phyloP scores from a whole-genome alignment of 2,329 filamentous ascomycete species.

The Colletotrichum kahawae region DNA sequence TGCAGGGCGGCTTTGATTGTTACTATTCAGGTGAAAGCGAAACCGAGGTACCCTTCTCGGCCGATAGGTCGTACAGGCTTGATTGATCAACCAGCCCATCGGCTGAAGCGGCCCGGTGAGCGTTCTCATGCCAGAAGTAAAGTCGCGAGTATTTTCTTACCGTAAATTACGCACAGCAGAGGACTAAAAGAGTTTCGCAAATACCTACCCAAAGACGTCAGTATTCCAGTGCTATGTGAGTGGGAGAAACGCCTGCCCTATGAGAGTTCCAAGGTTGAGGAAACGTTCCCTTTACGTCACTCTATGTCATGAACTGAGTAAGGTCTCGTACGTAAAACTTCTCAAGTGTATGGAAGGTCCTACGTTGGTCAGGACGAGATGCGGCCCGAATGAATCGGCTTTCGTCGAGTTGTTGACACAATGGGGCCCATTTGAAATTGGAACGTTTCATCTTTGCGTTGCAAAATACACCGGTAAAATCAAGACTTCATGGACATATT shows the following conservation, averaged over 20 bases:
- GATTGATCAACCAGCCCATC: background rate
- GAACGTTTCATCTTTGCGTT: background rate
- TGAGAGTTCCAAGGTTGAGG: background rate
- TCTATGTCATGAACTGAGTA: background rate
- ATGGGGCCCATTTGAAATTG: background rate
- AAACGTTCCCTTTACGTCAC: background rate
- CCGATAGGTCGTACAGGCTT: background rate
- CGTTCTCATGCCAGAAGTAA: background rate
- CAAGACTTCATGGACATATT: background rate
- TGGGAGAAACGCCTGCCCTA: background rate
- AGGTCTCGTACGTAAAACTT: background rate
- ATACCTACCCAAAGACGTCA: background rate
- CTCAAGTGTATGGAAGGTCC: background rate
- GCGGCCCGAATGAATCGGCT: background rate
- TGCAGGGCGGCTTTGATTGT: background rate
- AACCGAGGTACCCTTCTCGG: background rate
- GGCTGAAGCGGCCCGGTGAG: background rate
- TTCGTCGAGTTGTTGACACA: background rate
- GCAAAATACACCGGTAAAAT: background rate
- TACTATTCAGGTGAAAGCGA: background rate
- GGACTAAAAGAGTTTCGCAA: background rate
- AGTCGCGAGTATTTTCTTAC: background rate
- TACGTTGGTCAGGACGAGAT: background rate
- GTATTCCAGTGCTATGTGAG: background rate
- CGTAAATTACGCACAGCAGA: background rate